phyloP scores from a whole-genome alignment of 2,329 filamentous ascomycete species.

The Raffaelea albimanens region DNA sequence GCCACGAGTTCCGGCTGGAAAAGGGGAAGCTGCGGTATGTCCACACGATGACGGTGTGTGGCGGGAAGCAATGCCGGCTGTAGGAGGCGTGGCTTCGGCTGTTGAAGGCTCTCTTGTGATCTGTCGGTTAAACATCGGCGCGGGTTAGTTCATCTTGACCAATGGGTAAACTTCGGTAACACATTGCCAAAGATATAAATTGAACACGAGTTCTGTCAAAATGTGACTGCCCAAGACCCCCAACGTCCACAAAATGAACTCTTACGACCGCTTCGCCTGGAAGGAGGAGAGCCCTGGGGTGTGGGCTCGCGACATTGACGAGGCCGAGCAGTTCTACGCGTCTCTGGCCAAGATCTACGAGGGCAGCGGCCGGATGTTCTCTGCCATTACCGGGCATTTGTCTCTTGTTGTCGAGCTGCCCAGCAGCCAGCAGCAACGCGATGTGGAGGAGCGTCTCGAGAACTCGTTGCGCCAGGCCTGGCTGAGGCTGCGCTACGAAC shows the following conservation, averaged over 20 bases:
- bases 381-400: not conserved
- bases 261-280: not conserved
- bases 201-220: too few relatives aligned
- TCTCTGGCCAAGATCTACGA: not conserved
- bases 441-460: not conserved
- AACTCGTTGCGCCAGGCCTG: not conserved
- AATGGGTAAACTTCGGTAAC: too few relatives aligned
- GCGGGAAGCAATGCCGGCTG: constrained; percentile 6
- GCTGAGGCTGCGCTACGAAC: not conserved
- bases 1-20: constrained; percentile 10
- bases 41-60: constrained; percentile 11
- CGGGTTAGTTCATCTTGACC: too few relatives aligned
- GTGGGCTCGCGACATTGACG: not conserved
- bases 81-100: constrained; percentile 2
- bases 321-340: not conserved
- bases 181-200: too few relatives aligned
- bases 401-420: not conserved
- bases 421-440: not conserved
- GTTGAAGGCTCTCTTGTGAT: too few relatives aligned
- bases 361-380: not conserved
- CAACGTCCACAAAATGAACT: not conserved
- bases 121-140: too few relatives aligned
- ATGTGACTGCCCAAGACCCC: too few relatives aligned
- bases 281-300: not conserved
- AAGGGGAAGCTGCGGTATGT: constrained; percentile 10